Evolutionary conservation across 2,329 filamentous ascomycete genomes (phyloP), one percentile per base, ranked within the genome.

Genomic region (Cordyceps cicadae): DNA sequence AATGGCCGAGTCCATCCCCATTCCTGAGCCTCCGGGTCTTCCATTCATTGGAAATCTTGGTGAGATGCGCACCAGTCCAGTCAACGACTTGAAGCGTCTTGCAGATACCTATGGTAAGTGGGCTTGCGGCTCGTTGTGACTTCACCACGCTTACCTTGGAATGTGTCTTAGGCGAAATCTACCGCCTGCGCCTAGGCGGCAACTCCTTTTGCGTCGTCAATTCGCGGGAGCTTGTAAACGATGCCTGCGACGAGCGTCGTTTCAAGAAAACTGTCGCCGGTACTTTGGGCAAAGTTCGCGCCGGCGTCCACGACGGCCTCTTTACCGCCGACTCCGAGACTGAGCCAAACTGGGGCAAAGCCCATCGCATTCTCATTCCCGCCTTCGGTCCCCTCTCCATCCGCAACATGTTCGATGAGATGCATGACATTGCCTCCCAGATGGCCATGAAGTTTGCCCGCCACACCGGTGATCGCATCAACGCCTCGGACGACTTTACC

Each of bases 371-470:
- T 17, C 74, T 90, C 59, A 80, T 87, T 67, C 87, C 87, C 0
- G 86, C 86, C 2, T 89, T 90, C 69, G 87, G 87, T 0, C 87
- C 87, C 0, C 70, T 89, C 24, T 78, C 82, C 1, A 89, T 91
- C 66, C 79, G 82, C 41, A 75, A 73, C 60, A 90, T 90, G 87
- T 90, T 87, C 63, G 78, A 81, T 63, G 84, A 86, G 66, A 87
- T 87, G 84, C 78, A 86, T 64, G 87, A 89, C 65, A 84, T 89
- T 62, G 81, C 85, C 5, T 77, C 78, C 0, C 87, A 90, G 67
- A 72, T 90, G 54, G 79, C 81, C 11, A 77, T 88, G 72, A 89
- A 89, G 70, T 86, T 86, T 81, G 86, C 86, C 19, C 79, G 87
- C 39, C 78, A 83, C 64, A 19, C 45, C 11, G 88, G 88, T 0